Base-by-base conservation (phyloP, 345 rosid species). In the Trapa incisa region DNA sequence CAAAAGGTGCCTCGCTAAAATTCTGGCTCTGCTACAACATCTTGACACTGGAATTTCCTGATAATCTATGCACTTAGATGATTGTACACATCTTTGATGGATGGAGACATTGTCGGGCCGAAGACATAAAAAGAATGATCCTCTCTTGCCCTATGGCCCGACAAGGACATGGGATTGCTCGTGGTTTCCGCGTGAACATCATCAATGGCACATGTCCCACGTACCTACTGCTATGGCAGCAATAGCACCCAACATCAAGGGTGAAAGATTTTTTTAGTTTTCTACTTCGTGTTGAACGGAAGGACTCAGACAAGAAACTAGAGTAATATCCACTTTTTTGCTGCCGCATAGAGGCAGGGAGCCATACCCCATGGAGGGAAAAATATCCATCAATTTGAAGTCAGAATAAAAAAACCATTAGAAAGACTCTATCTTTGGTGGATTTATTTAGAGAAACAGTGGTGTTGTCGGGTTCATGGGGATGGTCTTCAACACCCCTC, bases 381-480 rank as follows among this genome's bases (percentile, higher is more conserved):
- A 50, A 58, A 33, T n/a, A 7, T n/a, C 57, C 60, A n/a, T 0
- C 60, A 5, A 7, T 17, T 54, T 52, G 57, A 52, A 5, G 5
- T 13, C 5, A 57, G 37, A 32, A 22, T 22, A 22, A 22, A 22
- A 29, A 58, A 58, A 37, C 37, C 63, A 33, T 32, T 58, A 22
- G 29, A 22, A 22, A 22, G 29, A 22, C 29, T 22, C 29, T 22
- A 22, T 22, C 29, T 22, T 10, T 8, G 16, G 63, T 58, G 63
- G 63, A 65, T 78, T 66, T 72, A 74, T 64, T 69, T 73, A 29
- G 47, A 13, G 79, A 64, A 64, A 84, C 81, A 80, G 80, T 74
- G 33, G 36, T 29, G 37, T 14, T 29, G 37, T 14, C 10, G 37
- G 63, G 37, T 58, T 58, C 37, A 63, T 61, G 58, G 58, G 71